Evolutionary conservation across 228 moss, liverwort and hornwort genomes (phyloP), one percentile per base, ranked within the genome.

Genomic region (Sphagnum magellanicum): DNA sequence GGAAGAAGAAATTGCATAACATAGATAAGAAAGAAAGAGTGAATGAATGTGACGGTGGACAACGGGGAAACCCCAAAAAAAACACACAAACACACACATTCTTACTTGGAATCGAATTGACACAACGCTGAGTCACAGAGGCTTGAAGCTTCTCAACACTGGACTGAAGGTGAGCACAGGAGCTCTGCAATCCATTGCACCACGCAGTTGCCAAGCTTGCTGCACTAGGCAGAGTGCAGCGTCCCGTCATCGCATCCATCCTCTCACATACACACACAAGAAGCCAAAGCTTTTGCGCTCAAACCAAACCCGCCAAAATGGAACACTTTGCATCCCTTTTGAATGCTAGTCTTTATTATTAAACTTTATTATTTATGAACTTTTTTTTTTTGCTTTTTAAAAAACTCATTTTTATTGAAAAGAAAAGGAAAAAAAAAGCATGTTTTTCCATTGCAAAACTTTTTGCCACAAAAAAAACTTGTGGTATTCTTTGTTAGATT

Each of bases 131-230:
- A 51, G 81, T 72, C 13, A 84, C 83, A 66, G 88, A 76, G 64
- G 79, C 67, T 59, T 70, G 83, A 67, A 96, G 81, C 17, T 77
- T 82, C 57, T 76, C 50, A 58, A 78, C 86, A 62, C 70, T 84
- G 48, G 69, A 63, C 63, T 81, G 73, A 53, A 91, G 84, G 10
- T 74, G 77, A 11, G 75, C 71, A 51, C 82, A 79, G 55, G 84
- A 96, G 55, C 80, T 79, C 74, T 81, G 80, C 71, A 91, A 65
- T 9, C 77, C 82, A 68, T 68, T 73, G 78, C 89, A 91, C 75
- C 79, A 96, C 6, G 86, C 83, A 17, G 74, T 51, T 53, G 86
- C 82, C 75, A 88, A 69, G 10, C 73, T 16, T 73, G 77, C 70
- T 61, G 77, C 70, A 67, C 77, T 71, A 12, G 71, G 70, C 57